Conservation (phyloP, 2,329 filamentous ascomycete species). For the Epichloe sp. region DNA sequence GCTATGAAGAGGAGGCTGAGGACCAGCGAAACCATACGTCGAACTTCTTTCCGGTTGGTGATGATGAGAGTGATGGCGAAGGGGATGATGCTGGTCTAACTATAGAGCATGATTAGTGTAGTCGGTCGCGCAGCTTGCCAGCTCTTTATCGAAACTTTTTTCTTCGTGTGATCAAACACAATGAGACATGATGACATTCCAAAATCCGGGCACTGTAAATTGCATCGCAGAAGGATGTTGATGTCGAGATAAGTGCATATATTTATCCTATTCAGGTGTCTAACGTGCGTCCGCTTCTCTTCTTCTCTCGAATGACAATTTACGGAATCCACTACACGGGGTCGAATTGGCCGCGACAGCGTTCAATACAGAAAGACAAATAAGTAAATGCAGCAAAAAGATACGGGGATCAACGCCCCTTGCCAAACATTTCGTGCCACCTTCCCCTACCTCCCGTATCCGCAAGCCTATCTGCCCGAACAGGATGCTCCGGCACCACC, state of each 20-base stretch:
- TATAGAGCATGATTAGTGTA: constrained; percentile 17
- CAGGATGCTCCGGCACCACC: constrained; percentile 22
- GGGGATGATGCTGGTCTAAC: constrained; percentile 21
- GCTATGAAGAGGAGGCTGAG: constrained; percentile 35
- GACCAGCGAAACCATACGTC: constrained; percentile 24
- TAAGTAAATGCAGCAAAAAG: not conserved
- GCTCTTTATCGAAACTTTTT: not conserved
- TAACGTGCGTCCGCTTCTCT: too few species aligned
- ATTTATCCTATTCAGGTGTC: too few species aligned
- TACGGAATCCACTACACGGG: too few species aligned
- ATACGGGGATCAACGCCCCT: constrained; percentile 19
- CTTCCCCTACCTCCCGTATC: constrained; percentile 31
- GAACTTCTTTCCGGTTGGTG: constrained; percentile 34
- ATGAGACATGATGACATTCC: too few species aligned
- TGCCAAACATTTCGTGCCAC: constrained; percentile 48
- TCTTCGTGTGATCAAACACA: too few species aligned
- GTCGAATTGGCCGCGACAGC: too few species aligned
- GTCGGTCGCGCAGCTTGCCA: not conserved
- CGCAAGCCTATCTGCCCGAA: constrained; percentile 16
- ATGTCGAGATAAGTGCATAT: too few species aligned
- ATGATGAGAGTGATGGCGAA: constrained; percentile 28
- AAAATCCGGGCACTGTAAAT: not conserved
- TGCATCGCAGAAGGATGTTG: not conserved
- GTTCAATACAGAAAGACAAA: too few species aligned
- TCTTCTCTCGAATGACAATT: too few species aligned